Conservation (phyloP, 352 stramenopile genomes). For the Globisporangium acanthophoron region DNA sequence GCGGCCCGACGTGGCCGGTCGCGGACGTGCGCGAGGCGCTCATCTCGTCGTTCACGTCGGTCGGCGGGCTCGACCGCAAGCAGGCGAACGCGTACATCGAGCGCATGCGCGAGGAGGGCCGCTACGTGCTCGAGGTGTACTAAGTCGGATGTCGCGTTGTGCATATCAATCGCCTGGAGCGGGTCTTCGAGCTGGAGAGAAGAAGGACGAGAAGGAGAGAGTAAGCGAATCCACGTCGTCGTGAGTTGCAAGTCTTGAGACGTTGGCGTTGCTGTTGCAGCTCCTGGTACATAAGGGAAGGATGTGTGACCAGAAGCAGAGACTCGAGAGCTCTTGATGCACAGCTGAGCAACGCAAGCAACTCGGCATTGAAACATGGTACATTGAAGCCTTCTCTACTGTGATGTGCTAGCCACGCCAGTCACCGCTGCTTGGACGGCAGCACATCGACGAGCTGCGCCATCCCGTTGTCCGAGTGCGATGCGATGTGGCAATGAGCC, state of each 20-base stretch:
- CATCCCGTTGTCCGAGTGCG: constrained; percentile 69
- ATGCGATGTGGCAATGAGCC: constrained; percentile 72
- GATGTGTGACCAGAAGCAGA: too few relatives aligned
- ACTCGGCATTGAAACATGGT: too few relatives aligned
- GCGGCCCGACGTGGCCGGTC: constrained; percentile 77
- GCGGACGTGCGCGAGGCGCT: constrained; percentile 70
- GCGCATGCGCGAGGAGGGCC: constrained; percentile 70
- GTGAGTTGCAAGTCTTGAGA: too few relatives aligned
- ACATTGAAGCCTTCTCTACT: too few relatives aligned
- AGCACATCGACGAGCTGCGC: constrained; percentile 59
- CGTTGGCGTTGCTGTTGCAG: too few relatives aligned
- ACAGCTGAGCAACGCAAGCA: too few relatives aligned
- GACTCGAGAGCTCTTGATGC: too few relatives aligned
- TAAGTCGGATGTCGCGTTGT: constrained; percentile 22
- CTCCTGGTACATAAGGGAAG: too few relatives aligned
- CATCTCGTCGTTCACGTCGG: constrained; percentile 44
- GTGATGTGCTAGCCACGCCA: too few relatives aligned
- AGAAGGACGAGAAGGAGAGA: not conserved
- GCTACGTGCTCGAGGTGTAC: constrained; percentile 85
- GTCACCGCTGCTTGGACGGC: constrained; percentile 3
- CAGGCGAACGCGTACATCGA: constrained; percentile 70
- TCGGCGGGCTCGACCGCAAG: constrained; percentile 51
- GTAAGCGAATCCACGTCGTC: not conserved
- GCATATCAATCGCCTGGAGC: not conserved
- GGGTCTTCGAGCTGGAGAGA: not conserved